phyloP scores from a whole-genome alignment of 805 yeast species.

The Yarrowia keelungensis region DNA sequence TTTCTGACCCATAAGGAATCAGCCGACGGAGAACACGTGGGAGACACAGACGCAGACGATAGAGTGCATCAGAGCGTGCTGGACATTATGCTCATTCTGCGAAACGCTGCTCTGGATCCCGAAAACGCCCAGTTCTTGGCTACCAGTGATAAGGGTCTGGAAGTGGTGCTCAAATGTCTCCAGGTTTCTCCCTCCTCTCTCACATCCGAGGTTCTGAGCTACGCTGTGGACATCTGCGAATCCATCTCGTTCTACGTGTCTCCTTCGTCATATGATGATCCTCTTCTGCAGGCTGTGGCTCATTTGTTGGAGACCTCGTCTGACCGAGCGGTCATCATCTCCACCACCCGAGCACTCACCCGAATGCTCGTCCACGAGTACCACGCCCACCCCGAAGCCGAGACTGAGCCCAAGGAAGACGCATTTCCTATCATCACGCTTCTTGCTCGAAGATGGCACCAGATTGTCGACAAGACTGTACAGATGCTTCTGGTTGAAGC shows the following conservation, averaged over 20 bases:
- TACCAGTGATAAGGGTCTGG: constrained; percentile 53
- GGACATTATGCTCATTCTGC: constrained; percentile 68
- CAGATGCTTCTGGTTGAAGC: constrained; percentile 69
- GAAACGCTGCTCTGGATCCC: constrained; percentile 85
- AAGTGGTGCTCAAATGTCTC: constrained; percentile 50
- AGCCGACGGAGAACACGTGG: constrained; percentile 21
- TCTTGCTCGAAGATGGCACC: constrained; percentile 25
- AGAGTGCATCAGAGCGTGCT: constrained; percentile 49
- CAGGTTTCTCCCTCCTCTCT: constrained; percentile 43
- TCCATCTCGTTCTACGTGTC: constrained; percentile 82
- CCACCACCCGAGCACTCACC: constrained; percentile 76
- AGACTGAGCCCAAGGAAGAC: constrained; percentile 35
- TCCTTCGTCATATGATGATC: constrained; percentile 74
- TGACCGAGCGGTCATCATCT: constrained; percentile 74
- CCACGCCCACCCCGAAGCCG: constrained; percentile 45
- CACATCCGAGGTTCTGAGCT: constrained; percentile 64
- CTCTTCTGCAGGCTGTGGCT: constrained; percentile 64
- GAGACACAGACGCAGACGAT: constrained; percentile 42
- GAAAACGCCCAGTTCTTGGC: constrained; percentile 72
- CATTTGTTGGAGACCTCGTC: constrained; percentile 58
- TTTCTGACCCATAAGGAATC: constrained; percentile 43
- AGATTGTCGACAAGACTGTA: constrained; percentile 60
- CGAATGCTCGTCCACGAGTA: constrained; percentile 75
- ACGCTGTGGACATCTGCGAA: constrained; percentile 81
- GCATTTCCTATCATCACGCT: constrained; percentile 22